phyloP scores from a whole-genome alignment of 371 early-diverging fungal species.

The Gilbertella persicaria region DNA sequence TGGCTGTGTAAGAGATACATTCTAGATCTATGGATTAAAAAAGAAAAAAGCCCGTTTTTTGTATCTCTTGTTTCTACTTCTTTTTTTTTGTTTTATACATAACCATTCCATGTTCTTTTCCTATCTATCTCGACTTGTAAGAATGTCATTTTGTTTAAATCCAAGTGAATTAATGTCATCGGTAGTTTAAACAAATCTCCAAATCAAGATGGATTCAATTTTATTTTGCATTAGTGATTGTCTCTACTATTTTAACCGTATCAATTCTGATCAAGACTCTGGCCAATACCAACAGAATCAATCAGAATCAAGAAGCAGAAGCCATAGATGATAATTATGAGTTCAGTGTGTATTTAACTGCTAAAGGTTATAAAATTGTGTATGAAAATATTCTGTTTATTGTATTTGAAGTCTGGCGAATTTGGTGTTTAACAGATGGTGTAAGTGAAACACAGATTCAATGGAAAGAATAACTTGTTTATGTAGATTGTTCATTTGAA shows the following conservation, averaged over 20 bases:
- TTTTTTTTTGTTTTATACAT: not conserved
- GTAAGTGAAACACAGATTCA: constrained; percentile 1
- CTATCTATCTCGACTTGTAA: constrained; percentile 4
- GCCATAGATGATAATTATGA: not conserved
- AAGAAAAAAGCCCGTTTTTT: too few species aligned
- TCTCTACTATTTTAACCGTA: constrained; percentile 8
- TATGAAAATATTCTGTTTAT: constrained; percentile 20
- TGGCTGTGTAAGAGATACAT: too few species aligned
- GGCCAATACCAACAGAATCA: constrained; percentile 1
- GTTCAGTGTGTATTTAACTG: not conserved
- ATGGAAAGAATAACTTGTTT: not conserved
- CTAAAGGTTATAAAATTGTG: constrained; percentile 9
- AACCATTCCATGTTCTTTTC: constrained; percentile 1
- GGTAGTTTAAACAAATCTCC: constrained; percentile 17
- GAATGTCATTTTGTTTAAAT: not conserved
- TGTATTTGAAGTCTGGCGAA: constrained; percentile 11
- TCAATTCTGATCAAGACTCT: constrained; percentile 13
- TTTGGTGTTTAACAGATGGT: constrained; percentile 17
- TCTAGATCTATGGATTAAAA: too few species aligned
- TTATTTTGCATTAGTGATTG: constrained; percentile 3
- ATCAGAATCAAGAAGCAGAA: not conserved
- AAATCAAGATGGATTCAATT: constrained; percentile 19
- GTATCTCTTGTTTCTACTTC: not conserved
- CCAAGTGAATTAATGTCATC: not conserved
- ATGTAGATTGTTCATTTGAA: constrained; percentile 17